These are phyloP conservation scores for Inga oerstediana DNA, from an alignment of 306 rosid species.

Conservation along the genomic window DNA sequence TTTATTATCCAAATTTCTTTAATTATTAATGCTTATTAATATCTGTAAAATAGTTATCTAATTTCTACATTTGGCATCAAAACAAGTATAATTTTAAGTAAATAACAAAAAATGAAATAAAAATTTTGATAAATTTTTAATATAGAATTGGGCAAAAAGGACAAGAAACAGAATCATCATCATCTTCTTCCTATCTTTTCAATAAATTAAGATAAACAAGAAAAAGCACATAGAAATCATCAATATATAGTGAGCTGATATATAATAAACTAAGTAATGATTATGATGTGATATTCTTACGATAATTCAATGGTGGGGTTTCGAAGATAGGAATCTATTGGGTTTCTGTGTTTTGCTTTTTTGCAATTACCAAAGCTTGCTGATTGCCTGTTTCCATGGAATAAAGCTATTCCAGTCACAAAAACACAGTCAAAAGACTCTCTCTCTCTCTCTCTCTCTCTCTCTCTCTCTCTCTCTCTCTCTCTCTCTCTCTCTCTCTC, in stretches of 20 bases:
- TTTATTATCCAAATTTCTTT: too few species aligned
- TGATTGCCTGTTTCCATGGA: conserved; percentile 42
- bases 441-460: not conserved
- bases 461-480: not conserved
- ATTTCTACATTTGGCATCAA: too few species aligned
- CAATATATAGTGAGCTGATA: not conserved
- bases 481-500: not conserved
- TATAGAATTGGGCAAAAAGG: not conserved
- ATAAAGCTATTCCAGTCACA: conserved; percentile 35
- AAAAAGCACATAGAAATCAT: conserved; percentile 18
- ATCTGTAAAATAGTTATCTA: too few species aligned
- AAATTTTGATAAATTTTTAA: not conserved
- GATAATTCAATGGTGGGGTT: conserved; percentile 25
- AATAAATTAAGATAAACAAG: not conserved
- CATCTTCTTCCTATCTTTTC: not conserved
- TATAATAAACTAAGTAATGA: conserved; percentile 15
- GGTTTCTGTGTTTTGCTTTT: conserved; percentile 45
- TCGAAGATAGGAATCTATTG: conserved; percentile 52
- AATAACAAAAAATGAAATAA: not conserved
- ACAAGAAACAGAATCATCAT: not conserved
- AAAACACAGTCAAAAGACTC: conserved; percentile 47
- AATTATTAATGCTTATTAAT: too few species aligned
- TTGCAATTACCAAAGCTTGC: conserved; percentile 53
- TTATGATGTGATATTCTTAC: conserved; percentile 19
- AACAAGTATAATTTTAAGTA: not conserved